Evolutionary conservation across 176 grass and related monocot species (phyloP).

Genomic region (Carex littledalei): DNA sequence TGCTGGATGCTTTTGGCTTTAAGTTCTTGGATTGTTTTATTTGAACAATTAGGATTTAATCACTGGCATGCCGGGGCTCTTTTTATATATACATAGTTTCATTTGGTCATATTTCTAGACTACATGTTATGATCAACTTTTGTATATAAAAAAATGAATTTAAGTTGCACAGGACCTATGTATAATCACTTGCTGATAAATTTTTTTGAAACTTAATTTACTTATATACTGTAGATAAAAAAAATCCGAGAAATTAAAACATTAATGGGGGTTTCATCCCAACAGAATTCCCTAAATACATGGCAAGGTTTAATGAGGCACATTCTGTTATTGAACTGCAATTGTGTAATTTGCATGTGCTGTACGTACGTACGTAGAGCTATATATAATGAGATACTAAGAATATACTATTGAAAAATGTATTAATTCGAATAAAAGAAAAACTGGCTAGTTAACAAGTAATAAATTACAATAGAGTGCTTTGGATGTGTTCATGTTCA

Average conservation of each 20-base stretch:
- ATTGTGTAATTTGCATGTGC: not conserved
- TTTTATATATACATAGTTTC: not conserved
- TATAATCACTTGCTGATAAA: not conserved
- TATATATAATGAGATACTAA: not conserved
- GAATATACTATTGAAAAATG: not conserved
- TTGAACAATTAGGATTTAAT: not conserved
- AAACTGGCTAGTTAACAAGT: not conserved
- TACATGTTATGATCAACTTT: not conserved
- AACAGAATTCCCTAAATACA: not conserved
- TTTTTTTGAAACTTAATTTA: not conserved
- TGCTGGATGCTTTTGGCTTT: not conserved
- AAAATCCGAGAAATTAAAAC: not conserved
- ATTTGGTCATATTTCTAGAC: not conserved
- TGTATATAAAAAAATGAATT: not conserved
- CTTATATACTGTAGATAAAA: not conserved
- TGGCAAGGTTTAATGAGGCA: not conserved
- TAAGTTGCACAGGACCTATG: not conserved
- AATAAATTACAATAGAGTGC: not conserved
- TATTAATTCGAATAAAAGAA: not conserved
- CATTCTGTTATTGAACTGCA: not conserved
- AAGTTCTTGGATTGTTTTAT: not conserved
- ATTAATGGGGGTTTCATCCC: not conserved
- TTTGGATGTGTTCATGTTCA: not conserved
- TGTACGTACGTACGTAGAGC: not conserved
- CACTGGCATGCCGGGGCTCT: not conserved